Evolutionary conservation across 257 asterid genomes (phyloP).

Genomic region (Petunia axillaris): DNA sequence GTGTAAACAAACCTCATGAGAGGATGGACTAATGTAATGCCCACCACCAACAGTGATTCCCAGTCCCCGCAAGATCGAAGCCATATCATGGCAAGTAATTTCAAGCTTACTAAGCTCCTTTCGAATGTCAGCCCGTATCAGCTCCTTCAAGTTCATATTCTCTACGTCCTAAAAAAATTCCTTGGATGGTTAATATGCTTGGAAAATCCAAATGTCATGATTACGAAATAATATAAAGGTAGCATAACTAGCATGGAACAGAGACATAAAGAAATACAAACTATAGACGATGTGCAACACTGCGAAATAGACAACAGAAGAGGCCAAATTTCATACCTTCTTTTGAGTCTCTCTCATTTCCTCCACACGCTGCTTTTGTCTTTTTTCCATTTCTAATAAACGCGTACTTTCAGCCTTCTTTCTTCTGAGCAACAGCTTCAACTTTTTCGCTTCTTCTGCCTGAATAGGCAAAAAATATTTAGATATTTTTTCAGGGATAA

Average conservation of each 20-base stretch:
- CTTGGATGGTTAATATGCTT: background rate
- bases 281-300: background rate
- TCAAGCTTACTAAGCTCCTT: constrained; percentile 66
- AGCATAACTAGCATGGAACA: background rate
- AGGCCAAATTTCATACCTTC: constrained; percentile 56
- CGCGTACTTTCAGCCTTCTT: constrained; percentile 79
- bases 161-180: constrained; percentile 70
- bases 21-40: constrained; percentile 46
- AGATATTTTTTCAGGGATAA: too few species aligned
- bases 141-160: constrained; percentile 81
- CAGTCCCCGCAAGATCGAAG: constrained; percentile 64
- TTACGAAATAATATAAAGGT: background rate
- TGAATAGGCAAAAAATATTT: constrained; percentile 30
- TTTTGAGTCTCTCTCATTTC: constrained; percentile 79
- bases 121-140: constrained; percentile 66
- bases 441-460: constrained; percentile 86
- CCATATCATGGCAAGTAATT: constrained; percentile 62
- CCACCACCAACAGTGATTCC: constrained; percentile 56
- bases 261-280: background rate
- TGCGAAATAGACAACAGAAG: background rate
- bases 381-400: constrained; percentile 83
- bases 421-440: constrained; percentile 63
- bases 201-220: background rate
- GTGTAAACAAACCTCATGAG: constrained; percentile 60
- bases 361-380: constrained; percentile 86